Evolutionary conservation across 352 stramenopile genomes (phyloP).

Genomic region (Achlya hypogyna): DNA sequence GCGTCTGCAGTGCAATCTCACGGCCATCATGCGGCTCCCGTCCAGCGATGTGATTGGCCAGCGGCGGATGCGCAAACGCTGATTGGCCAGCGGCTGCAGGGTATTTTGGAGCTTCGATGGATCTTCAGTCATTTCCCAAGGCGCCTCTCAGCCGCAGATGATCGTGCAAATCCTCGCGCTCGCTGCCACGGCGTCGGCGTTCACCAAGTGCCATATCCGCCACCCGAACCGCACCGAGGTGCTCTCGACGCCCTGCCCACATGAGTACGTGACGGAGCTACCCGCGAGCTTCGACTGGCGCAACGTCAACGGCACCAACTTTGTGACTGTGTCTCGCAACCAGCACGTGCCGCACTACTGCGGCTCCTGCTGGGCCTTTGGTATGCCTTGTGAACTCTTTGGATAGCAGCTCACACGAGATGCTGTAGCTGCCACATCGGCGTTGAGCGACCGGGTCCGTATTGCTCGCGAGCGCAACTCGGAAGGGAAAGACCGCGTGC

Average conservation of each 20-base stretch:
- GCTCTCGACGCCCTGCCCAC: slow-evolving; percentile 49
- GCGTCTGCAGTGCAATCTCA: too few relatives aligned
- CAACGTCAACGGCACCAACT: slow-evolving; percentile 72
- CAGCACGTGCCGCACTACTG: slow-evolving; percentile 86
- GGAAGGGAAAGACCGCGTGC: slow-evolving; percentile 39
- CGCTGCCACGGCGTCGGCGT: neutral
- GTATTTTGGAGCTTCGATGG: neutral
- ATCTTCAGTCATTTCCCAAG: neutral
- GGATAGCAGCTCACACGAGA: slow-evolving; percentile 9
- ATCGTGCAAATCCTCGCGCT: neutral
- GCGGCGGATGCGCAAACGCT: too few relatives aligned
- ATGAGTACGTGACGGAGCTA: slow-evolving; percentile 56
- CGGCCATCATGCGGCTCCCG: too few relatives aligned
- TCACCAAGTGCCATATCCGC: slow-evolving; percentile 51
- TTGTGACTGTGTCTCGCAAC: slow-evolving; percentile 75
- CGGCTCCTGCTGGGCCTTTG: slow-evolving; percentile 83
- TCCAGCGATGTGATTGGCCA: too few relatives aligned
- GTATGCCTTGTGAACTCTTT: slow-evolving; percentile 26
- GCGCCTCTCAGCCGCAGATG: neutral
- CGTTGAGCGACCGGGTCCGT: slow-evolving; percentile 76
- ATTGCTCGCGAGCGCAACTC: slow-evolving; percentile 61
- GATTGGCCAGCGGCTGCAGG: too few relatives aligned
- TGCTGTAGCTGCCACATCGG: slow-evolving; percentile 59
- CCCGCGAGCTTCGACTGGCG: slow-evolving; percentile 93
- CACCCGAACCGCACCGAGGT: slow-evolving; percentile 54